Evolutionary conservation across 169 alveolate genomes (phyloP), one percentile per base, ranked within the genome.

Genomic region (Babesia bigemina): DNA sequence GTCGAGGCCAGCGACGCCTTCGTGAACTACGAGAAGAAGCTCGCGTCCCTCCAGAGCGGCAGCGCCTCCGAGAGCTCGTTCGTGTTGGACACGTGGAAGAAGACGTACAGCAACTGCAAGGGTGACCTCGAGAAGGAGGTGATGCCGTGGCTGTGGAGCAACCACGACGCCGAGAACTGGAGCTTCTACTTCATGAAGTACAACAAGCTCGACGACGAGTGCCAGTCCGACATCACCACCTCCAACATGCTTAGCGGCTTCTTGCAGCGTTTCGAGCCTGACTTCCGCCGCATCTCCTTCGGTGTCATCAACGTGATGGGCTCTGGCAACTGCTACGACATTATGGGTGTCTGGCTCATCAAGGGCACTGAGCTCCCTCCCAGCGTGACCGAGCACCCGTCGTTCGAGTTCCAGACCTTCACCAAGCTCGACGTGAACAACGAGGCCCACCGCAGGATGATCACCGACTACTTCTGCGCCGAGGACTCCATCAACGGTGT

Each of bases 321-420:
- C 33, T 94, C 93, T 60, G 96, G 84, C 50, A 95, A 94, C 47
- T 65, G 91, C 77, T 93, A 93, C 70, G 99, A 97, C 66, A 93
- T 96, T 52, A 93, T 87, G 82, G 99, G 99, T 17, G 98, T 97
- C 11, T 97, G 99, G 98, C 71, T 97, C 82, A 94, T 96, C 92
- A 94, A 98, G 90, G 99, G 99, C 47, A 84, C 71, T 12, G 98
- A 92, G 22, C 85, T 96, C 24, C 98, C 98, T 13, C 84, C 85
- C 63, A 91, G 87, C 81, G 88, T 97, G 96, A 85, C 88, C 66
- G 98, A 96, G 24, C 98, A 96, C 79, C 99, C 99, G 9, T 94
- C 98, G 7, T 98, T 89, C 86, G 99, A 97, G 81, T 96, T 94
- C 90, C 93, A 95, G 67, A 79, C 95, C 36, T 92, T 92, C 79